Evolutionary conservation across 2,329 filamentous ascomycete genomes (phyloP).

Genomic region (Canariomyces notabilis): DNA sequence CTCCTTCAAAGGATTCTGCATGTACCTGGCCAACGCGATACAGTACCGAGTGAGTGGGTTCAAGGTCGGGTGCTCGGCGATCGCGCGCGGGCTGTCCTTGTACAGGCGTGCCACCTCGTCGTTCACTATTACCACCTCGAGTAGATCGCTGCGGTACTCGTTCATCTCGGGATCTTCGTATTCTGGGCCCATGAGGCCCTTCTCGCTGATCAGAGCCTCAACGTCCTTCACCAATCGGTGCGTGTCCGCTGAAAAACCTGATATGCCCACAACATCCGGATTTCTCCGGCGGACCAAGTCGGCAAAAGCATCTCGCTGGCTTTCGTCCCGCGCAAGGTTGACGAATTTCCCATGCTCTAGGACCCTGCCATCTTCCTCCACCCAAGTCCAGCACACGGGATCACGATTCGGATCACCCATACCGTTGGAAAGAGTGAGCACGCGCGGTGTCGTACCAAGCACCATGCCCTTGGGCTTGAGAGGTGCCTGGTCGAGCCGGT

Average conservation of each 20-base stretch:
- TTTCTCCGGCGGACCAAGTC: slow-evolving; percentile 74
- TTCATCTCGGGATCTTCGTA: slow-evolving; percentile 75
- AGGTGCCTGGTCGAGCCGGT: slow-evolving; percentile 89
- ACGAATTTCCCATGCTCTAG: slow-evolving; percentile 83
- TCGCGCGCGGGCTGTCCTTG: slow-evolving; percentile 78
- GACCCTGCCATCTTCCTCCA: slow-evolving; percentile 87
- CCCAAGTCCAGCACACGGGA: slow-evolving; percentile 83
- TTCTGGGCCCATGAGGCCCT: slow-evolving; percentile 71
- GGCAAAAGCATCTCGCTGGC: slow-evolving; percentile 63
- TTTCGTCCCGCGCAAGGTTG: slow-evolving; percentile 68
- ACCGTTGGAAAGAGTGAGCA: slow-evolving; percentile 82
- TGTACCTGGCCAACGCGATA: slow-evolving; percentile 79
- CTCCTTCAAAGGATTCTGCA: slow-evolving; percentile 94
- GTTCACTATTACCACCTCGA: slow-evolving; percentile 89
- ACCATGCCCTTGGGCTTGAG: slow-evolving; percentile 93
- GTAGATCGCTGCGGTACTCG: slow-evolving; percentile 68
- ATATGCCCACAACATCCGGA: slow-evolving; percentile 85
- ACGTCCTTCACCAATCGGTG: slow-evolving; percentile 78
- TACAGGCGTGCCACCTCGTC: slow-evolving; percentile 97
- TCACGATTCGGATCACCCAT: slow-evolving; percentile 69
- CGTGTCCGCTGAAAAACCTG: slow-evolving; percentile 83
- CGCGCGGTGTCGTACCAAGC: slow-evolving; percentile 79
- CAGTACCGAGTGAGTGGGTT: slow-evolving; percentile 81
- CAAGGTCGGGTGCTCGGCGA: slow-evolving; percentile 74
- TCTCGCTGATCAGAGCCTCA: slow-evolving; percentile 70